These are phyloP conservation scores for Cunninghamia lanceolata DNA, from an alignment of 75 land plant genomes.

Conservation along the genomic window DNA sequence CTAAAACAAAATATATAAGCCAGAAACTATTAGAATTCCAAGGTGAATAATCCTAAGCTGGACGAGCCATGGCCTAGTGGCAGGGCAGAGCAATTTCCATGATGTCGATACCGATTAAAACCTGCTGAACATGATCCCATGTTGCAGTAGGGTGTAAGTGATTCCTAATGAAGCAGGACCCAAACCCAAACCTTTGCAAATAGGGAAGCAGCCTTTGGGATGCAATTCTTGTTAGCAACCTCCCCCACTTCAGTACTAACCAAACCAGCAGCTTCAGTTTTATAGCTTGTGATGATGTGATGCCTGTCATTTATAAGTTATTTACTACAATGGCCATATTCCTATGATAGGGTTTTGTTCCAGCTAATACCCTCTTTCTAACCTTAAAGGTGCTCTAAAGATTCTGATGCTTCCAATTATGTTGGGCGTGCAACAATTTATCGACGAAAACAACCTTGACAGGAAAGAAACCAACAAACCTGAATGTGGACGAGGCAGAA, in stretches of 20 bases:
- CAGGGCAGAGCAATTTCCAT: not conserved
- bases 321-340: not conserved
- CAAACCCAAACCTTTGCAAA: not conserved
- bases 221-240: not conserved
- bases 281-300: not conserved
- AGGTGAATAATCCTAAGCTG: not conserved
- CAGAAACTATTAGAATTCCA: not conserved
- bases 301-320: not conserved
- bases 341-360: not conserved
- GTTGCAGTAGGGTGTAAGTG: not conserved
- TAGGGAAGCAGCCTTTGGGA: not conserved
- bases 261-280: not conserved
- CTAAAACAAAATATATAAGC: not conserved
- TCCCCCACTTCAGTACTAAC: not conserved
- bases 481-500: not conserved
- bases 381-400: not conserved
- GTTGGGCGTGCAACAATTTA: not conserved
- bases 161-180: not conserved
- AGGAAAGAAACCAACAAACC: not conserved
- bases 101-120: not conserved
- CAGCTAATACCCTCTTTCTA: not conserved
- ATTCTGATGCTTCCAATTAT: not conserved
- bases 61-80: not conserved
- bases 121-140: not conserved
- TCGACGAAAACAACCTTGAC: not conserved